phyloP scores from a whole-genome alignment of 2,329 filamentous ascomycete genomes.

The Herpotrichia juniperi region DNA sequence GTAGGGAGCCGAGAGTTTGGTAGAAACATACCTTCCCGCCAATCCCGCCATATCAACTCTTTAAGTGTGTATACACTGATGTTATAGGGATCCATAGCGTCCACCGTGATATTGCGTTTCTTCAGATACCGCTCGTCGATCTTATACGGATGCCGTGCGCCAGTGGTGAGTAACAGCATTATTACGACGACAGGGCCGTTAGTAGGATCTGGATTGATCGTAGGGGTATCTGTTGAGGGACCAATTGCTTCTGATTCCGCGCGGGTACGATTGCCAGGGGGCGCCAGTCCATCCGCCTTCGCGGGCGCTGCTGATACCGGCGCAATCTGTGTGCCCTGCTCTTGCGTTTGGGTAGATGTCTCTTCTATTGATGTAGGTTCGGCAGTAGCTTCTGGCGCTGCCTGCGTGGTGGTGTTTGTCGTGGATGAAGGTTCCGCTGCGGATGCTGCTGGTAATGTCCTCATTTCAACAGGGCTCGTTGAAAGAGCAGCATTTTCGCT shows the following conservation, averaged over 20 bases:
- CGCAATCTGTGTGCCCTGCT: slow-evolving; percentile 16
- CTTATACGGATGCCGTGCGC: slow-evolving; percentile 85
- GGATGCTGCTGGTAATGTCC: slow-evolving; percentile 32
- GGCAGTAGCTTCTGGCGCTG: slow-evolving; percentile 20
- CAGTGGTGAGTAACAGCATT: slow-evolving; percentile 80
- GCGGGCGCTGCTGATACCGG: slow-evolving; percentile 9
- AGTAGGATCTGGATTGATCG: slow-evolving; percentile 44
- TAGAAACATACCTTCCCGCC: slow-evolving; percentile 69
- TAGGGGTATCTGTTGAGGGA: slow-evolving; percentile 53
- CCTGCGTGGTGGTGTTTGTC: slow-evolving; percentile 17
- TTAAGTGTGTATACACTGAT: slow-evolving; percentile 95
- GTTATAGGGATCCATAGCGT: slow-evolving; percentile 79
- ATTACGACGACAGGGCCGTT: slow-evolving; percentile 67
- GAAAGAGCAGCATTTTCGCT: slow-evolving; percentile 28
- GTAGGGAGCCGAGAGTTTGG: background rate
- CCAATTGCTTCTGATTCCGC: slow-evolving; percentile 54
- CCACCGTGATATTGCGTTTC: slow-evolving; percentile 79
- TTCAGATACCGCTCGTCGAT: slow-evolving; percentile 85
- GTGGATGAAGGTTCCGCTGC: slow-evolving; percentile 20
- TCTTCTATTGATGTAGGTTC: slow-evolving; percentile 18
- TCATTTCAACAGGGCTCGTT: slow-evolving; percentile 43
- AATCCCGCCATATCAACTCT: slow-evolving; percentile 90
- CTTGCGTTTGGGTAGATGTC: slow-evolving; percentile 9
- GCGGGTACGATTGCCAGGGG: slow-evolving; percentile 40
- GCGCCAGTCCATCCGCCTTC: slow-evolving; percentile 20